Base-by-base conservation (phyloP, 2,329 filamentous ascomycete genomes). In the Coniella lustricola region DNA sequence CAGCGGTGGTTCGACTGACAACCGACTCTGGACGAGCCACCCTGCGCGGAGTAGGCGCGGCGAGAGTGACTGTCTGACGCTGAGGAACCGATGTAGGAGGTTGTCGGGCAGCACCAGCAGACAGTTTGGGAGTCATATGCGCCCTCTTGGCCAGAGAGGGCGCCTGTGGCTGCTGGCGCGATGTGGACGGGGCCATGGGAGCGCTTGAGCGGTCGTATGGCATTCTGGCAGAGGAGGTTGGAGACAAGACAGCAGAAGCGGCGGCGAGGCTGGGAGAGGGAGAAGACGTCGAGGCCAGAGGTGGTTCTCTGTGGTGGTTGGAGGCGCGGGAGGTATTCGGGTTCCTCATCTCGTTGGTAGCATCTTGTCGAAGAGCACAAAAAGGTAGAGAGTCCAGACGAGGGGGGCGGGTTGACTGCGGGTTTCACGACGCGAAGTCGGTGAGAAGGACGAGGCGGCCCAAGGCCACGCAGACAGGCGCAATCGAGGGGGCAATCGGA, bases 131-230 rank as follows among this genome's bases (percentile, higher is more conserved):
- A 2, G 73, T 79, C 59, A 79, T 58, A 47, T 76, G 76, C 29
- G 68, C 58, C 58, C 65, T 63, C 76, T 82, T 74, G 57, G 76
- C 72, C 40, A 90, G 79, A 51, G 81, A 77, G 46, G 87, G 85
- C 69, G 83, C 83, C 60, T 85, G 75, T 35, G 82, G 79, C 62
- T 74, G 74, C 57, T 74, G 74, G 55, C 49, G 52, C 31, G 45
- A 46, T 35, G 52, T 39, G 62, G 65, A 64, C 53, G 67, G 67
- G 66, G 77, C 71, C 62, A 71, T 63, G 64, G 67, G 66, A 42
- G 5, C 25, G 25, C 59, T 66, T 36, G 39, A 48, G 17, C 51
- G 43, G 22, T 53, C 46, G 40, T 46, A 49, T 25, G 52, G 50
- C 50, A 52, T 52, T 29, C 48, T 53, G 44, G 35, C 44, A 17